These are phyloP conservation scores for Nicotiana benthamiana DNA, from an alignment of 257 asterid genomes.

Conservation along the genomic window DNA sequence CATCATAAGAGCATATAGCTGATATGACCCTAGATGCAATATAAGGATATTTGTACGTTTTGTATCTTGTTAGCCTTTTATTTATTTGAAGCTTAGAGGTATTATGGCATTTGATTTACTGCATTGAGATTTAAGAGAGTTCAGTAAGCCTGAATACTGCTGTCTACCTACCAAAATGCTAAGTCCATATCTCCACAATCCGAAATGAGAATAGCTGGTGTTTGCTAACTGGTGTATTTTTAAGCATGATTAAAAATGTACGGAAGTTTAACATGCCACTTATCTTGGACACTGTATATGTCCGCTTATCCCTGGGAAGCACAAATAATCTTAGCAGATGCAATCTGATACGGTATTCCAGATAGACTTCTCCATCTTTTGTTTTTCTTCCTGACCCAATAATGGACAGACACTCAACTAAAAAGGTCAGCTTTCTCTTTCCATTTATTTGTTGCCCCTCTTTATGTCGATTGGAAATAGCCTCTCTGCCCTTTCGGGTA, in stretches of 20 bases:
- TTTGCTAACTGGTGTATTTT: background rate
- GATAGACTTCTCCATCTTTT: background rate
- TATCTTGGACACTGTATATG: background rate
- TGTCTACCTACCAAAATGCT: background rate
- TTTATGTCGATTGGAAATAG: too few species aligned
- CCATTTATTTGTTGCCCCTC: background rate
- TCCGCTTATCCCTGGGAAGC: background rate
- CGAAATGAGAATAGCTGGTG: background rate
- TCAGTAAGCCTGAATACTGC: background rate
- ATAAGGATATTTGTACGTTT: background rate
- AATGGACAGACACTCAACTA: background rate
- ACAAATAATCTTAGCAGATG: background rate
- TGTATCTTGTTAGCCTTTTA: background rate
- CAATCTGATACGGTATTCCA: background rate
- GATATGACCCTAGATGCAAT: background rate
- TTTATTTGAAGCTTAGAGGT: background rate
- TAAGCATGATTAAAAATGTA: background rate
- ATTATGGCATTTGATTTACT: background rate
- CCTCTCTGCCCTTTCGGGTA: too few species aligned
- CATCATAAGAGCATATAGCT: background rate
- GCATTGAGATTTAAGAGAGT: background rate
- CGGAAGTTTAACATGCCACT: background rate
- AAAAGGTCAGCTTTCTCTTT: background rate
- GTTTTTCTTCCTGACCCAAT: background rate
- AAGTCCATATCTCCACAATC: background rate